phyloP scores from a whole-genome alignment of 1,139 yeast genomes.

The Zygoascus meyerae region DNA sequence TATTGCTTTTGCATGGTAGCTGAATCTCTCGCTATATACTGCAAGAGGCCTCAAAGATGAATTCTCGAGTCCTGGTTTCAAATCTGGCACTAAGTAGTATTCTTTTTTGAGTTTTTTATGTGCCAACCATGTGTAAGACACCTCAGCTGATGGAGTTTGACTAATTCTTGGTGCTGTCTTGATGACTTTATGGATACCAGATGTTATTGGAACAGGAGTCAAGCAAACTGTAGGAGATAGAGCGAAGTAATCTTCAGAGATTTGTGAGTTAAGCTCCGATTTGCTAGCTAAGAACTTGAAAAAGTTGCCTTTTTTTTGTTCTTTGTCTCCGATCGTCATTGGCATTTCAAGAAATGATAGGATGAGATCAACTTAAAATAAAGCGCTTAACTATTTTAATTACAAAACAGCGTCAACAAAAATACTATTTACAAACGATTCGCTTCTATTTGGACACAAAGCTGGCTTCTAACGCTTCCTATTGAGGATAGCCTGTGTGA shows the following conservation, averaged over 20 bases:
- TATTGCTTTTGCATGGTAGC: conserved; percentile 18
- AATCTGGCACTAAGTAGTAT: conserved; percentile 12
- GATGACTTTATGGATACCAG: conserved; percentile 21
- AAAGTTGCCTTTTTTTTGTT: too few species aligned
- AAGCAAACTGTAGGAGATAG: conserved; percentile 13
- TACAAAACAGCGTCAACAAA: conserved; percentile 2
- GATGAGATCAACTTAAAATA: background rate
- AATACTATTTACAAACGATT: background rate
- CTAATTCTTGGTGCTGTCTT: conserved; percentile 2
- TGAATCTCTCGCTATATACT: conserved; percentile 12
- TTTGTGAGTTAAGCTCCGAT: too few species aligned
- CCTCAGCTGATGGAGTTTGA: background rate
- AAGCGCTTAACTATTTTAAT: background rate
- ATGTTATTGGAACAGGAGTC: conserved; percentile 19
- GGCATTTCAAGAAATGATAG: background rate
- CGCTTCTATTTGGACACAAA: background rate
- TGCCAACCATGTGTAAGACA: conserved; percentile 12
- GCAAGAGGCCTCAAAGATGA: conserved; percentile 12
- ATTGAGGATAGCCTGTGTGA: conserved; percentile 78
- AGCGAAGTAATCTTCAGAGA: background rate
- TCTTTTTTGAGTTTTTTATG: conserved; percentile 12
- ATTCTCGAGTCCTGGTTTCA: conserved; percentile 2
- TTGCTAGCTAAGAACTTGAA: too few species aligned
- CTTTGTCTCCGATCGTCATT: background rate
- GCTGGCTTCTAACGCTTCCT: conserved; percentile 51